These are phyloP conservation scores for Pythium myriotylum DNA, from an alignment of 352 stramenopile species.

Conservation along the genomic window DNA sequence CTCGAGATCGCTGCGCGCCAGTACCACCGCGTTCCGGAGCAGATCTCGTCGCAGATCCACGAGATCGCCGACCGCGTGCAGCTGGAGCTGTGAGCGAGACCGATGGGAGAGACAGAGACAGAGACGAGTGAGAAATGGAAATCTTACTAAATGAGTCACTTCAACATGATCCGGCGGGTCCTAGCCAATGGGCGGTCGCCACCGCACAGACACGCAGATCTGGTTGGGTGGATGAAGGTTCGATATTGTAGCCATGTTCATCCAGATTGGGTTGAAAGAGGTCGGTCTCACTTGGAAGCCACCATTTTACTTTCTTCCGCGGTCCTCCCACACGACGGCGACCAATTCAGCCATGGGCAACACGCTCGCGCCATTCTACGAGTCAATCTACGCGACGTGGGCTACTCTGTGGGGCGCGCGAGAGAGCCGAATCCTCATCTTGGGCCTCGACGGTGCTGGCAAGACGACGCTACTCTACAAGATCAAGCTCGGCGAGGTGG, in stretches of 20 bases:
- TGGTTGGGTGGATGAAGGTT: background rate
- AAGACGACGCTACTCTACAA: constrained; percentile 93
- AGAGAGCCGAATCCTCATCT: constrained; percentile 68
- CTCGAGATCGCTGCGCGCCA: constrained; percentile 56
- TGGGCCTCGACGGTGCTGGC: constrained; percentile 88
- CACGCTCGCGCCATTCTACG: background rate
- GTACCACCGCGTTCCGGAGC: constrained; percentile 75
- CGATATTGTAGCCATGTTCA: background rate
- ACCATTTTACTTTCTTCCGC: background rate
- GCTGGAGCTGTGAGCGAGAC: constrained; percentile 23
- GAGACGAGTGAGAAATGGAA: background rate
- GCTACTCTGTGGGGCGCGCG: background rate
- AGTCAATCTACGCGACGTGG: background rate
- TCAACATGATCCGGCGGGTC: background rate
- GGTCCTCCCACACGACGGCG: background rate
- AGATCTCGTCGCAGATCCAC: constrained; percentile 68
- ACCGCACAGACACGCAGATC: background rate
- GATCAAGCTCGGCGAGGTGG: constrained; percentile 48
- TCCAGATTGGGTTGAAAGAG: too few species aligned
- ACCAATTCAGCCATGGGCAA: background rate
- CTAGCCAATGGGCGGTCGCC: background rate
- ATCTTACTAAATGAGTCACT: background rate
- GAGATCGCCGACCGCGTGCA: constrained; percentile 64
- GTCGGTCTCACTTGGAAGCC: background rate
- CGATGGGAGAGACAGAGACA: background rate